Evolutionary conservation across 352 stramenopile species (phyloP).

Genomic region (Phytopythium sindhum): DNA sequence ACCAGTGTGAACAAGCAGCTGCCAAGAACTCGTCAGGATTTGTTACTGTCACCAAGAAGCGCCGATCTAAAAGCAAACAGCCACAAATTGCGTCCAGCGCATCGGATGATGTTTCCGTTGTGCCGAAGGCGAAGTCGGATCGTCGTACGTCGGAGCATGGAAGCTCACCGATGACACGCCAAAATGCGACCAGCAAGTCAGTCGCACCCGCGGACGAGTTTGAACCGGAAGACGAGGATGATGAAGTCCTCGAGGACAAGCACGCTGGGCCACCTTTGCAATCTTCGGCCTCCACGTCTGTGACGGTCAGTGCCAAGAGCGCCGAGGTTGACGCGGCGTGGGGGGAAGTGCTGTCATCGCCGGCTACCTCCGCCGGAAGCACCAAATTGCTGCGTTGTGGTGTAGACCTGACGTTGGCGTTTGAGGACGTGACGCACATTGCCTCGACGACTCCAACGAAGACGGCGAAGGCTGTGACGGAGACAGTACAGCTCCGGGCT

Average conservation of each 20-base stretch:
- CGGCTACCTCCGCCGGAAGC: not conserved
- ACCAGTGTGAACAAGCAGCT: not conserved
- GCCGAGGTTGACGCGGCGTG: not conserved
- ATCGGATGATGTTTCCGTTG: not conserved
- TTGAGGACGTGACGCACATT: slow-evolving; percentile 18
- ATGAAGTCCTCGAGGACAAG: not conserved
- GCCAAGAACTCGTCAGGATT: not conserved
- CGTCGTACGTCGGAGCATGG: not conserved
- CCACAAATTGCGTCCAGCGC: not conserved
- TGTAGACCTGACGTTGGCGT: slow-evolving; percentile 14
- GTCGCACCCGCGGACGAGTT: not conserved
- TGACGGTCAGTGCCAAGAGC: not conserved
- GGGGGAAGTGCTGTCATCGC: not conserved
- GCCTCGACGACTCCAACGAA: not conserved
- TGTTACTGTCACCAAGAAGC: not conserved
- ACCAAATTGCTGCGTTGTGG: slow-evolving; percentile 6
- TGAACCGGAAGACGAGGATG: slow-evolving; percentile 3
- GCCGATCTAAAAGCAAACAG: slow-evolving; percentile 1
- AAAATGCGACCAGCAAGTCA: not conserved
- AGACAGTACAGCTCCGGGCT: slow-evolving; percentile 10
- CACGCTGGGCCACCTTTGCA: not conserved
- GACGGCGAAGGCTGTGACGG: not conserved
- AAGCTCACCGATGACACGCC: not conserved
- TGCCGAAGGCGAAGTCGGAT: not conserved
- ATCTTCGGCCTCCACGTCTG: not conserved